Evolutionary conservation across 2,329 filamentous ascomycete species (phyloP).

Genomic region (Diaporthe sp.): DNA sequence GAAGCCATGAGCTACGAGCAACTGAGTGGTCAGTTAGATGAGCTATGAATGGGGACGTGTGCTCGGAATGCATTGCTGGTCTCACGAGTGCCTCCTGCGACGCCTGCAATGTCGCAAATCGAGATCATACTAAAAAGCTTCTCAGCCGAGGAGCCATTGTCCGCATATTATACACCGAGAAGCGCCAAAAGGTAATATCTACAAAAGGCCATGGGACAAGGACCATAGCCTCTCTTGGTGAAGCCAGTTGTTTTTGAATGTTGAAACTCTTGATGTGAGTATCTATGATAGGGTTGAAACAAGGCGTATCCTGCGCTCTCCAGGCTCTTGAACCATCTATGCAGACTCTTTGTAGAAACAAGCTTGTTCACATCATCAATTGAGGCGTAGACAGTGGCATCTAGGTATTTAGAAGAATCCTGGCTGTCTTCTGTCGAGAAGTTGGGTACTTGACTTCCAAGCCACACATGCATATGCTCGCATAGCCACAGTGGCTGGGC

Average conservation of each 20-base stretch:
- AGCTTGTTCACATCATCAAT: too few relatives aligned
- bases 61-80: background rate
- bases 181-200: background rate
- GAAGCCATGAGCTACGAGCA: slow-evolving; percentile 35
- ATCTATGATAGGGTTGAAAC: too few relatives aligned
- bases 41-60: background rate
- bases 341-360: too few relatives aligned
- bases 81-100: background rate
- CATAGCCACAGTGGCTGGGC: slow-evolving; percentile 1
- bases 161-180: background rate
- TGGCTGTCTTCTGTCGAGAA: background rate
- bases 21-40: background rate
- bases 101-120: background rate
- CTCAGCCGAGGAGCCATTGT: background rate
- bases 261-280: too few relatives aligned
- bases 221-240: too few relatives aligned
- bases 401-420: too few relatives aligned
- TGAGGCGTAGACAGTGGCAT: too few relatives aligned
- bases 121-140: background rate
- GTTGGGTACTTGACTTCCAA: background rate
- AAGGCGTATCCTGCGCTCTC: too few relatives aligned
- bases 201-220: background rate
- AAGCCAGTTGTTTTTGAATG: too few relatives aligned
- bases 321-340: too few relatives aligned
- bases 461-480: background rate